Evolutionary conservation across 495 filamentous ascomycete species (phyloP), one percentile per base, ranked within the genome.

Genomic region (Hyaloscypha finlandica): DNA sequence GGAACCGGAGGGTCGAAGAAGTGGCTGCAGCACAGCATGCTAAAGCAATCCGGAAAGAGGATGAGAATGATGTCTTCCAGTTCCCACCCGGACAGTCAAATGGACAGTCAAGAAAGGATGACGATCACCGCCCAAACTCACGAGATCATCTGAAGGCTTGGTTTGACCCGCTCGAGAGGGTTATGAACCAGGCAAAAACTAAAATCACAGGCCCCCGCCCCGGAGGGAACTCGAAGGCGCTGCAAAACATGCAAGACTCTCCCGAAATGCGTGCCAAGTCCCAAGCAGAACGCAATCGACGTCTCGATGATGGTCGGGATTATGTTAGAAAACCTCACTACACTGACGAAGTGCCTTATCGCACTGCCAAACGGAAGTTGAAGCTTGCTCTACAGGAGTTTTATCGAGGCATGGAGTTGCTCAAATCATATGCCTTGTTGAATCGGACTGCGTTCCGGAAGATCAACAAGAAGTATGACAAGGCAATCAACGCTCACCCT

Each of bases 401-500:
- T 73, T 97, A 99, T 75, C 88, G 94, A 35, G 89, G 92, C 8
- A 82, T 98, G 4, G 95, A 99, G 75, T 83, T 98, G 20, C 77
- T 99, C 25, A 97, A 97, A 77, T 90, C 91, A 0, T 99, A 95
- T 73, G 90, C 92, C 6, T 82, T 93, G 22, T 80, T 97, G 16
- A 99, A 99, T 73, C 84, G 90, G 58, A 95, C 92, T 2, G 96
- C 93, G 2, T 97, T 98, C 67, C 90, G 94, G 8, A 99, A 99
- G 76, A 93, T 99, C 74, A 98, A 95, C 77, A 99, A 99, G 79
- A 99, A 99, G 79, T 97, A 93, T 71, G 94, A 99, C 80, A 98
- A 98, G 77, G 85, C 88, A 6, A 85, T 92, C 61, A 86, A 94
- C 68, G 86, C 92, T 57, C 85, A 88, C 31, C 90, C 91, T 3